These are phyloP conservation scores for Cavenderia fasciculata DNA, from an alignment of 78 protist species.

Conservation along the genomic window DNA sequence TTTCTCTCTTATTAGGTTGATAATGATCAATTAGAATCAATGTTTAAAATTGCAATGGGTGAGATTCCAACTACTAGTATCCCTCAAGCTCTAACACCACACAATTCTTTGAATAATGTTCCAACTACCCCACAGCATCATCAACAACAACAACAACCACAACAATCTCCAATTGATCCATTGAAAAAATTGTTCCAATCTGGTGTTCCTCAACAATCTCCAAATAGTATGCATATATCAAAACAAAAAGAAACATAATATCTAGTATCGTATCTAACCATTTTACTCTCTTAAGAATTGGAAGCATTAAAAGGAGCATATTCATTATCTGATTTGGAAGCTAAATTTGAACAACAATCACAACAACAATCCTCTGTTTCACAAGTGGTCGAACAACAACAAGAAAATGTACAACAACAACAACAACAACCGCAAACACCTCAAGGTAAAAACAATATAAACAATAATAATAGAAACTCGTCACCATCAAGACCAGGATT, in stretches of 20 bases:
- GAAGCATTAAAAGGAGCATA: conserved; percentile 10
- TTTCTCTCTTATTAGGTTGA: conserved; percentile 32
- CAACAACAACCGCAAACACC: conserved; percentile 6
- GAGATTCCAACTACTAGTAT: conserved; percentile 7
- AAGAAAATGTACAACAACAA: neutral
- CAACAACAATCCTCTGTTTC: neutral
- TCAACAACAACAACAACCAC: neutral
- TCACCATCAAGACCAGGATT: conserved; percentile 6
- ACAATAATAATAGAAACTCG: neutral
- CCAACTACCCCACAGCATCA: neutral
- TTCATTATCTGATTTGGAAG: conserved; percentile 48
- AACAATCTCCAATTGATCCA: conserved; percentile 5
- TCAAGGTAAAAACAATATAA: conserved; percentile 2
- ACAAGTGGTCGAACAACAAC: neutral
- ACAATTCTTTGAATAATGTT: neutral
- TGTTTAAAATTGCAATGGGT: conserved; percentile 71
- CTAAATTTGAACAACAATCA: conserved; percentile 7
- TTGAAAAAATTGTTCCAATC: neutral
- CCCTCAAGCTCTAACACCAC: neutral
- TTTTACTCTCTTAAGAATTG: neutral
- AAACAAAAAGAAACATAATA: too few species aligned
- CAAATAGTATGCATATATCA: neutral
- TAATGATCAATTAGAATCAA: conserved; percentile 66
- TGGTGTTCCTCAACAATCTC: neutral
- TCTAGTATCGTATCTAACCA: too few species aligned